Evolutionary conservation across 192 early-diverging fungal genomes (phyloP), one percentile per base, ranked within the genome.

Genomic region (Mortierella alpina): DNA sequence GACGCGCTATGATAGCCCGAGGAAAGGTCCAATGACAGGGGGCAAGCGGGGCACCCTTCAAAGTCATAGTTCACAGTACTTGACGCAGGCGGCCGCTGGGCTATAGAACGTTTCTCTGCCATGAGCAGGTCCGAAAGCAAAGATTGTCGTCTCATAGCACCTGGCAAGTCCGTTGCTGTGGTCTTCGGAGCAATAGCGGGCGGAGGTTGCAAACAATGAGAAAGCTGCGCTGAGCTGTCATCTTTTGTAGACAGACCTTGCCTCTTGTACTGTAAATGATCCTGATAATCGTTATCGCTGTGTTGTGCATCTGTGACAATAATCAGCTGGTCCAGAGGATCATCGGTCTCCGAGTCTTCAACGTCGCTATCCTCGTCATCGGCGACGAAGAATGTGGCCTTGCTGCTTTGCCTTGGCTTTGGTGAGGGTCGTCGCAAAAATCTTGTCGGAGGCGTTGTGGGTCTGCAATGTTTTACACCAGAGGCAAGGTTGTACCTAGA

Each of bases 81-180:
- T 6, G 15, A 18, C 14, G 46, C 22, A 5, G 67, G 17, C 1
- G 22, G 40, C 17, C 23, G 56, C 31, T 70, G 58, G 7, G 58
- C 39, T 8, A 31, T 48, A 6, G 45, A 51, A 14, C 18, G 68
- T 22, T 70, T 70, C 50, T 70, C 68, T 8, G 68, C 50, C 59
- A 61, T 61, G 17, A 70, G 45, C 58, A 70, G 15, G 44, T 62
- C 51, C 18, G 68, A 70, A 12, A 70, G 58, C 41, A 70, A 54
- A 7, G 49, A 61, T 18, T 70, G 57, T 40, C 68, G 44, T 22
- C 68, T 44, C n/a, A 15, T 15, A n/a, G 17, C 54, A 15, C 17
- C 54, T 18, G n/a, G 14, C 9, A 8, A 22, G 23, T 20, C 15
- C n/a, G 9, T 20, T 22, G 9, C 7, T 9, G 54, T 1, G n/a